Base-by-base conservation (phyloP, 2,329 filamentous ascomycete species). In the Incumbomyces delicatus region DNA sequence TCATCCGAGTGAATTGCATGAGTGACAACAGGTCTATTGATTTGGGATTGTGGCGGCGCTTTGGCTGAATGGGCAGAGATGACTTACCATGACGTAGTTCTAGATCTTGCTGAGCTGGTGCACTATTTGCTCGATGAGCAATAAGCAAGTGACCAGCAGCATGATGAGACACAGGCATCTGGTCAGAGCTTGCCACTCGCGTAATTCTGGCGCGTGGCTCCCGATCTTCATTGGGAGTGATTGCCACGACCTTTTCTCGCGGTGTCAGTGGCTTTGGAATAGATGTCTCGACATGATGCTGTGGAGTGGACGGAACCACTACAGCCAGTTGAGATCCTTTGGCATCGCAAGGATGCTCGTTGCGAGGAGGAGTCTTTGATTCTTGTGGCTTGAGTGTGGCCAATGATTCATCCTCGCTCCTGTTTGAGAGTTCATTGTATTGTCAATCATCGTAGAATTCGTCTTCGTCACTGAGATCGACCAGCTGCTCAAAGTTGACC, bases 401-500 rank as follows among this genome's bases (percentile, higher is more conserved):
- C 74, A 73, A 83, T 82, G 76, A 74, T 75, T 74, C 74, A 80
- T 83, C 88, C 89, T 94, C 89, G 87, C 81, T 76, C 33, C 53
- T 41, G 27, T 41, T 44, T 47, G 47, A 45, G 47, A 53, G 49
- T 43, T 50, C 37, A 44, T 47, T 44, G 50, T 50, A 57, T 56
- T 56, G 54, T 56, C 54, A 56, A 77, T 76, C 79, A 67, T 85
- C 82, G 70, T 90, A 90, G 66, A 96, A 90, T 66, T 92, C 85
- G 66, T 94, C 89, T 63, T 85, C 81, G 67, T 89, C 85, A 60
- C 82, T 78, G 63, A 85, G 77, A 67, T 96, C 92, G 68, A 84
- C 85, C 69, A 98, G 78, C 71, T 98, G 94, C 73, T 98, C 94
- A 73, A 98, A 98, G 76, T 98, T 98, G 76, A 98, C 87, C 76